A percentile compares a stretch with the other conserved stretches of the same genome.
Conservation (phyloP, 371 early-diverging fungal species). For the Zancudomyces culisetae region DNA sequence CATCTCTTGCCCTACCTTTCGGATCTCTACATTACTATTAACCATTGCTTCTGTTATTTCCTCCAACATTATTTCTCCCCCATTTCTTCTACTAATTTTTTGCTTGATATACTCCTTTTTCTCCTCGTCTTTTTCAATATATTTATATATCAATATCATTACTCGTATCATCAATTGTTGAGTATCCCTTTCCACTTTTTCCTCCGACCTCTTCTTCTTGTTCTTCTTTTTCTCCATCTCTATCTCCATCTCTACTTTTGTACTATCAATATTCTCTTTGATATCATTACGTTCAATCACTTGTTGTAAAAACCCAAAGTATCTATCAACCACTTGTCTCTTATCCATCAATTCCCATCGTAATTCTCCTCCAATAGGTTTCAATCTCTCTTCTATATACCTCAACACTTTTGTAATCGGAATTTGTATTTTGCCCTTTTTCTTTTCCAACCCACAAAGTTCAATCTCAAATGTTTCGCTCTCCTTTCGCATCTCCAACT, state of each 20-base stretch:
- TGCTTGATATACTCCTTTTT: background rate
- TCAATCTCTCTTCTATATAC: background rate
- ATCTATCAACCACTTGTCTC: background rate
- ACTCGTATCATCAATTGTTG: background rate
- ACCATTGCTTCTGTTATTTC: background rate
- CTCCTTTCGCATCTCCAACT: too few relatives aligned
- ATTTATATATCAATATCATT: background rate
- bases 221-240: background rate
- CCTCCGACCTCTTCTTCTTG: background rate
- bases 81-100: background rate
- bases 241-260: constrained; percentile 5
- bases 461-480: too few relatives aligned
- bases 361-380: background rate
- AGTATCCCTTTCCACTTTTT: background rate
- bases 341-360: background rate
- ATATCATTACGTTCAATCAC: background rate
- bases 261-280: background rate
- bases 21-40: background rate
- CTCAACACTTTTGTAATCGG: background rate
- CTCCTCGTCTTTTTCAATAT: background rate
- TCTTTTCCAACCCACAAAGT: too few relatives aligned
- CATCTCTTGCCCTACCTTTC: background rate
- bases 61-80: background rate
- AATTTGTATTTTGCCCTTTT: too few relatives aligned
- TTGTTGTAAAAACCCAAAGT: background rate